Evolutionary conservation across 331 rosid species (phyloP), one percentile per base, ranked within the genome.

Genomic region (Spiraea crenata): DNA sequence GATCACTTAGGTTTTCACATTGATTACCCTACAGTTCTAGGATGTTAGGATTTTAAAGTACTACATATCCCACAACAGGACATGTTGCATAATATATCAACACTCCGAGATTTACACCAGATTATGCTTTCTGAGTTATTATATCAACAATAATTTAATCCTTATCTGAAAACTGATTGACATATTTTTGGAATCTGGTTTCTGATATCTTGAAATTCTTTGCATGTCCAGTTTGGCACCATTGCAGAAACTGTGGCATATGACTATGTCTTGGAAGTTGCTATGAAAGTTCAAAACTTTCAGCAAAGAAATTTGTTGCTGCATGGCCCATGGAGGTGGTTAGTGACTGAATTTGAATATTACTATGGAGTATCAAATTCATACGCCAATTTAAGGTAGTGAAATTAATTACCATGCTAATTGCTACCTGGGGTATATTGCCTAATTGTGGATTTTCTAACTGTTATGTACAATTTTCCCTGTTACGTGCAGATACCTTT

Each of bases 251-350:
- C 82, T 4, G 17, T 19, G 17, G 82, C 77, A 4, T 81, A 81
- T 69, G 85, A 77, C 57, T 54, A 44, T 59, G 82, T 70, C 39
- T 38, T 81, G 49, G 77, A 77, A 74, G 79, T 70, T 54, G 85
- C 82, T 38, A 42, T 81, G 67, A 77, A 81, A 63, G 76, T 57
- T 69, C 71, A 77, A 54, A 35, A 77, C 13, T 73, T 77, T 77
- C 79, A 65, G 37, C 74, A 73, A 58, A 77, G 74, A 59, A 77
- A 74, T 16, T 72, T 81, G 71, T 63, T 57, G 40, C 25, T 77
- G 45, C 57, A 81, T 58, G 77, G 63, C 40, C 67, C 72, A 40
- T 81, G 85, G 85, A 72, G 58, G 47, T 81, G 85, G 80, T 63
- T 81, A 12, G 50, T 81, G 56, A 69, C 71, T 2, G 67, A 81